Base-by-base conservation (phyloP, 805 yeast species). In the Starmerella apis region DNA sequence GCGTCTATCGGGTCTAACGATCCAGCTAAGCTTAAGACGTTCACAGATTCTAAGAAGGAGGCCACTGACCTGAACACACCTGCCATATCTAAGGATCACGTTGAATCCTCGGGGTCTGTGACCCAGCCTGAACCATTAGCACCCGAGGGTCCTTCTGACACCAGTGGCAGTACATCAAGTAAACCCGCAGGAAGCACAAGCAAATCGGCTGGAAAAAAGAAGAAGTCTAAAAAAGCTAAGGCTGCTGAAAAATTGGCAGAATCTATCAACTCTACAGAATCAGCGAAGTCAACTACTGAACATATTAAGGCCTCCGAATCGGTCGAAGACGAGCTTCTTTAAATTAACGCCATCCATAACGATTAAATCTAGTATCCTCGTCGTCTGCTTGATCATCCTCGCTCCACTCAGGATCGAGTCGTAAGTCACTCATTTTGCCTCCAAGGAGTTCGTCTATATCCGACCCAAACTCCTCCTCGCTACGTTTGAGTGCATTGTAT, bases 401-500 rank as follows among this genome's bases (percentile, higher is more conserved):
- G 43, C 62, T 57, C 62, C 64, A 59, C 33, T 57, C 48, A 1
- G 39, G 44, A 16, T 46, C 55, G 6, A 49, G 31, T 2, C 45
- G 25, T 19, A 47, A 41, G 18, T 44, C 54, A 33, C 50, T 53
- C 31, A 55, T 43, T 14, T 42, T 54, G n/a, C 48, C 59, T 19
- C 50, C 57, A 3, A 51, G 44, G 4, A 41, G 31, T 9, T 41
- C 44, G 18, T 41, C 44, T 18, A 50, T 58, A 31, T 50, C 51
- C 9, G 39, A 37, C 16, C 56, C 65, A n/a, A 46, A 43, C 39
- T 28, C 38, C 7, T 32, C 48, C 19, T 35, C 48, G n/a, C n/a
- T n/a, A n/a, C n/a, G n/a, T n/a, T n/a, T n/a, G n/a, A n/a, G n/a
- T n/a, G n/a, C n/a, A 10, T 10, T 22, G 22, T 3, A 22, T 2